A percentile compares a stretch with the other conserved stretches of the same genome.
phyloP scores from a whole-genome alignment of 1,284 basidiomycete species.

The Cutaneotrichosporon cyanovorans region DNA sequence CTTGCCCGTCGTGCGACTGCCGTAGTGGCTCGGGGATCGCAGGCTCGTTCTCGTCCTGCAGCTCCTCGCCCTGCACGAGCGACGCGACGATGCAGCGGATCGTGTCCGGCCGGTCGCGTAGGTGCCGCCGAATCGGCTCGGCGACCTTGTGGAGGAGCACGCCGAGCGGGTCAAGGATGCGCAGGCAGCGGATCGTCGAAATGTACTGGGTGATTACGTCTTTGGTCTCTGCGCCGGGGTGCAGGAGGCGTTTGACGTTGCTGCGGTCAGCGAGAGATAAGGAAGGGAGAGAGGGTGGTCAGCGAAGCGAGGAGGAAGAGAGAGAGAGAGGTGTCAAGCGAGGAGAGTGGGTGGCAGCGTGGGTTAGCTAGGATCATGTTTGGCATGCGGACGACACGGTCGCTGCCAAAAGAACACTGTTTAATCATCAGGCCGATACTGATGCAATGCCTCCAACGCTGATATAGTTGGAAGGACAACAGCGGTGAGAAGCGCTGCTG shows the following conservation, averaged over 20 bases:
- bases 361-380: background rate
- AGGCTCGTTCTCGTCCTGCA: slow-evolving; percentile 46
- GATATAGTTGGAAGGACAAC: too few relatives aligned
- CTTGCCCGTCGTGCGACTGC: slow-evolving; percentile 63
- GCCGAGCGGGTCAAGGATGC: slow-evolving; percentile 83
- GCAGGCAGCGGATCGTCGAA: slow-evolving; percentile 83
- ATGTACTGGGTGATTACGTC: slow-evolving; percentile 89
- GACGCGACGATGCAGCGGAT: slow-evolving; percentile 87
- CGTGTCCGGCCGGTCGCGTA: slow-evolving; percentile 75
- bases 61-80: slow-evolving; percentile 76
- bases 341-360: too few relatives aligned
- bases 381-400: too few relatives aligned
- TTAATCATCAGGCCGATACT: too few relatives aligned
- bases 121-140: slow-evolving; percentile 77
- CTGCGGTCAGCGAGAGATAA: slow-evolving; percentile 50
- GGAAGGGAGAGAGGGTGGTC: background rate
- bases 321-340: too few relatives aligned
- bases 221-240: slow-evolving; percentile 92
- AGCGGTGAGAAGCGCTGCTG: too few relatives aligned
- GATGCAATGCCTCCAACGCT: too few relatives aligned
- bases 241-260: slow-evolving; percentile 76
- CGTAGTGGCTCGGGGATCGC: slow-evolving; percentile 22
- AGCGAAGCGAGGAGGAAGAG: too few relatives aligned
- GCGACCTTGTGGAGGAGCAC: slow-evolving; percentile 87
- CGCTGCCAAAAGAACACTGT: too few relatives aligned